Conservation (phyloP, 192 early-diverging fungal species). For the Mortierella hygrophila region DNA sequence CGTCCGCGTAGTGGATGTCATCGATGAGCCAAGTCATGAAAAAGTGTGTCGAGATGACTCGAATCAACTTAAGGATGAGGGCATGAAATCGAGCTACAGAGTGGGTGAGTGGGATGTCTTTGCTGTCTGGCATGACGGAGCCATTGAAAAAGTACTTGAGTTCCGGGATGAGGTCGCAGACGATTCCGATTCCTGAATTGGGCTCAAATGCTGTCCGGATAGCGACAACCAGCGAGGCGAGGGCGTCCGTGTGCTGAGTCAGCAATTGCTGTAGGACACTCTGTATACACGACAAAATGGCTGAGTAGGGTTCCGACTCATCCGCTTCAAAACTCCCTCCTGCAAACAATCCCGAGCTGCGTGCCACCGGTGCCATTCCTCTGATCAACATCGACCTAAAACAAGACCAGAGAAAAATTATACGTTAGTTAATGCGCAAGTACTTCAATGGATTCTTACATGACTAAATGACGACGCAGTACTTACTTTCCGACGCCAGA, state of each 20-base stretch:
- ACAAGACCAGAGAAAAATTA: background rate
- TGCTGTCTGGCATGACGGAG: slow-evolving; percentile 27
- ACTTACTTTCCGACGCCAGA: slow-evolving; percentile 56
- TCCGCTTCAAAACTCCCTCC: slow-evolving; percentile 42
- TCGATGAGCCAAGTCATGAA: slow-evolving; percentile 57
- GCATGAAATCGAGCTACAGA: slow-evolving; percentile 47
- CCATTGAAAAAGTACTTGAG: slow-evolving; percentile 49
- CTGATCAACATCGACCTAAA: slow-evolving; percentile 41
- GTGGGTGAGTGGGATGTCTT: slow-evolving; percentile 27
- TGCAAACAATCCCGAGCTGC: slow-evolving; percentile 51
- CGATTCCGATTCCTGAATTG: slow-evolving; percentile 38
- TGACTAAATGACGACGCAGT: background rate
- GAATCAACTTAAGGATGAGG: slow-evolving; percentile 43
- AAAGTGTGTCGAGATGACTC: slow-evolving; percentile 54
- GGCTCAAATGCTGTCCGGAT: slow-evolving; percentile 53
- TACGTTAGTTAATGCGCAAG: background rate
- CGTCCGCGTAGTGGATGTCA: slow-evolving; percentile 51
- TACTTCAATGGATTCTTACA: background rate
- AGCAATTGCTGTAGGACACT: slow-evolving; percentile 46
- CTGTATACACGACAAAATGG: slow-evolving; percentile 37
- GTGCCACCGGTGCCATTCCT: slow-evolving; percentile 36
- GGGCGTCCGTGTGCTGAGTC: slow-evolving; percentile 40
- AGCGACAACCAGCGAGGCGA: slow-evolving; percentile 42
- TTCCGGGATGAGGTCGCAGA: slow-evolving; percentile 50
- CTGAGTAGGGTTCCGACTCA: slow-evolving; percentile 35